phyloP scores from a whole-genome alignment of 2,329 filamentous ascomycete genomes.

The Xylariaceae sp. region DNA sequence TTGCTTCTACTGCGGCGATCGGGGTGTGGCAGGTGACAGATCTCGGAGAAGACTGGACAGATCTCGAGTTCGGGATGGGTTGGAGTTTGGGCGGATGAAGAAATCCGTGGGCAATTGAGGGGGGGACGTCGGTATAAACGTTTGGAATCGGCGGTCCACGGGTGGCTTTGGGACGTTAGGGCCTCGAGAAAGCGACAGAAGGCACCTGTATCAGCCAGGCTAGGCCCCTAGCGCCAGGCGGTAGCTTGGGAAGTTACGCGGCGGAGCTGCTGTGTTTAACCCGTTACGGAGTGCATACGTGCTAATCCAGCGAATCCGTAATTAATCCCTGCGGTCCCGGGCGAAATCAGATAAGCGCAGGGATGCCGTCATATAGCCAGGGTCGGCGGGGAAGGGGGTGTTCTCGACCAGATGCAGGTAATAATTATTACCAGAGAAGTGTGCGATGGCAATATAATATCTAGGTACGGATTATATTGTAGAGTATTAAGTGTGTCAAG shows the following conservation, averaged over 20 bases:
- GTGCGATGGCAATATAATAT: too few relatives aligned
- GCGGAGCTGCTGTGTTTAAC: background rate
- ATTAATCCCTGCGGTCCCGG: background rate
- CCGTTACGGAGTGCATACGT: too few relatives aligned
- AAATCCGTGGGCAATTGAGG: background rate
- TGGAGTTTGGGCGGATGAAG: background rate
- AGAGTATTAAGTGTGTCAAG: too few relatives aligned
- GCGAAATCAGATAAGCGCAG: background rate
- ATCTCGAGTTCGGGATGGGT: too few relatives aligned
- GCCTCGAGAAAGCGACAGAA: too few relatives aligned
- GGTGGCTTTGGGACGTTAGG: too few relatives aligned
- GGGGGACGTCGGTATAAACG: background rate
- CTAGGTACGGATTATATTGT: too few relatives aligned
- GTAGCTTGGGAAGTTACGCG: constrained; percentile 1
- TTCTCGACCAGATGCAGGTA: background rate
- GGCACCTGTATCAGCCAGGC: too few relatives aligned
- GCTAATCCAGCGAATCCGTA: too few relatives aligned
- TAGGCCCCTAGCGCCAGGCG: background rate
- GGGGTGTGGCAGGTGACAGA: too few relatives aligned
- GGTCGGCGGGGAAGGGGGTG: background rate
- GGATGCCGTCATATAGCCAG: background rate
- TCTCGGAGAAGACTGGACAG: too few relatives aligned
- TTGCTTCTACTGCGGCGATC: constrained; percentile 9
- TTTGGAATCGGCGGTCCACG: background rate
- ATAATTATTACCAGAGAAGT: background rate